Percentiles rank a stretch among this genome's conserved stretches.
Evolutionary conservation across 139 green algal species (phyloP).

Genomic region (Haematococcus lacustris): DNA sequence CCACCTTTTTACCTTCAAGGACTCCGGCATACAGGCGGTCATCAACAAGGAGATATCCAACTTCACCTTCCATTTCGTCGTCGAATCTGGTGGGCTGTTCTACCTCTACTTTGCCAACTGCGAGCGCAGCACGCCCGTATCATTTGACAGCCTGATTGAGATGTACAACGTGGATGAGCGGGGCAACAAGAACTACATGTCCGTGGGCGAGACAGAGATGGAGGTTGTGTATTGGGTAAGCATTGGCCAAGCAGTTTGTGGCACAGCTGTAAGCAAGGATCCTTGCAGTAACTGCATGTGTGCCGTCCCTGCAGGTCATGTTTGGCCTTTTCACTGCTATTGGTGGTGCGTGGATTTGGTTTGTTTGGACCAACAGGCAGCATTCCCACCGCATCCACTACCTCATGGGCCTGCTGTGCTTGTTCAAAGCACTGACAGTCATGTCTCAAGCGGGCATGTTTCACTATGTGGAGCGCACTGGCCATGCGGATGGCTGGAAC

Average conservation of each 20-base stretch:
- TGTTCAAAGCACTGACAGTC: slow-evolving; percentile 84
- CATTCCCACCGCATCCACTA: slow-evolving; percentile 80
- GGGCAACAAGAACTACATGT: slow-evolving; percentile 78
- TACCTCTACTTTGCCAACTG: slow-evolving; percentile 91
- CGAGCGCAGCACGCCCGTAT: slow-evolving; percentile 55
- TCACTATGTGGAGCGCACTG: slow-evolving; percentile 67
- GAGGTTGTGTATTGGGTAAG: slow-evolving; percentile 81
- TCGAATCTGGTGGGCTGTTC: slow-evolving; percentile 30
- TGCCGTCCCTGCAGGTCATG: slow-evolving; percentile 78
- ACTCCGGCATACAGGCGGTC: slow-evolving; percentile 25
- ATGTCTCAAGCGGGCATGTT: slow-evolving; percentile 53
- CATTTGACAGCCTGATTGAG: slow-evolving; percentile 48
- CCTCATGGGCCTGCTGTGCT: slow-evolving; percentile 81
- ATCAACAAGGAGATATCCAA: slow-evolving; percentile 9
- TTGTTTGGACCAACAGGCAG: slow-evolving; percentile 33
- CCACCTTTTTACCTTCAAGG: slow-evolving; percentile 39
- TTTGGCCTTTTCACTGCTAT: slow-evolving; percentile 69
- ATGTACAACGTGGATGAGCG: slow-evolving; percentile 66
- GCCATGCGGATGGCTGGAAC: slow-evolving; percentile 88
- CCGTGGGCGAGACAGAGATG: slow-evolving; percentile 79
- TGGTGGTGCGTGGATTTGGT: slow-evolving; percentile 51
- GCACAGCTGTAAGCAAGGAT: too few species aligned
- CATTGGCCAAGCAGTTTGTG: background rate
- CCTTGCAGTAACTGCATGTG: too few species aligned
- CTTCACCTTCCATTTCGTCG: slow-evolving; percentile 27